phyloP scores from a whole-genome alignment of 2,329 filamentous ascomycete species.

The Alternaria conjuncta region DNA sequence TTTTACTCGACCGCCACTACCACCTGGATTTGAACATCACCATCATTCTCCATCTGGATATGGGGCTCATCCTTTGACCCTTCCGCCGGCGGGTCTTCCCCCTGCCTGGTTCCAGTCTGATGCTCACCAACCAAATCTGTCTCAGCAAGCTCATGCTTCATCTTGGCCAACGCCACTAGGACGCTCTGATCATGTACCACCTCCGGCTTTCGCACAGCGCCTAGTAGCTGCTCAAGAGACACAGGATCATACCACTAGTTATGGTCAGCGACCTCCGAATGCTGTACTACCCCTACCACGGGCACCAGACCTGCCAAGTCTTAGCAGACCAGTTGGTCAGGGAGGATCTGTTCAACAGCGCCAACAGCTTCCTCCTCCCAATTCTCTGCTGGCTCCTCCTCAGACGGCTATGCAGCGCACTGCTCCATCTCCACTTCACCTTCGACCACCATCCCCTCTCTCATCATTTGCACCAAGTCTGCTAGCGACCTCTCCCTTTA shows the following conservation, averaged over 20 bases:
- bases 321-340: not conserved
- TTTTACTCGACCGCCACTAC: not conserved
- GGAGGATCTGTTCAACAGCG: not conserved
- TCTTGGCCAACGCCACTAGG: not conserved
- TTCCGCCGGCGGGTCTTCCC: not conserved
- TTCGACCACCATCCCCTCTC: conserved; percentile 13
- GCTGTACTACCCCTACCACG: not conserved
- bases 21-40: not conserved
- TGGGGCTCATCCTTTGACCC: not conserved
- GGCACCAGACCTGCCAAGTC: not conserved
- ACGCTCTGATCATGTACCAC: not conserved
- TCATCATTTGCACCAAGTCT: conserved; percentile 13
- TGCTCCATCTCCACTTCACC: conserved; percentile 13
- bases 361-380: not conserved
- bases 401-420: conserved; percentile 21
- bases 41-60: not conserved
- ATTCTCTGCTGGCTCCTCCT: not conserved
- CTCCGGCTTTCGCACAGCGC: conserved; percentile 2
- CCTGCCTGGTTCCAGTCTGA: not conserved
- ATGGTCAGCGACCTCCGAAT: not conserved
- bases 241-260: not conserved
- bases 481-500: conserved; percentile 22
- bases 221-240: not conserved
- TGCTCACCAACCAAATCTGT: not conserved
- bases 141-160: not conserved